Percentiles rank a stretch among this genome's conserved stretches.
phyloP scores from a whole-genome alignment of 2,329 filamentous ascomycete genomes.

The Fonsecaea erecta region DNA sequence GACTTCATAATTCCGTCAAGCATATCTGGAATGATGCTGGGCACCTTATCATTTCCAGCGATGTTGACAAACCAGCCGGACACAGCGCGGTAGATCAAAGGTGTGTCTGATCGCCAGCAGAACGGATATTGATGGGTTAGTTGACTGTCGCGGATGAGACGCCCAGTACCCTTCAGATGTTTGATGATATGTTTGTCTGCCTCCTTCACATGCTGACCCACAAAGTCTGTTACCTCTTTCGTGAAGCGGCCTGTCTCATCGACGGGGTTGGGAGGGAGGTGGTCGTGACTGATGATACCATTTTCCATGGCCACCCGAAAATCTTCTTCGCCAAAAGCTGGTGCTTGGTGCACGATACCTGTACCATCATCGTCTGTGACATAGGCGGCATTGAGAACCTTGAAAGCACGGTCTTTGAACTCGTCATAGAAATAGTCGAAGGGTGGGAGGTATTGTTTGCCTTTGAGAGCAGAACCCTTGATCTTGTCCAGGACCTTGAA shows the following conservation, averaged over 20 bases:
- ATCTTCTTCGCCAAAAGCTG: slow-evolving; percentile 89
- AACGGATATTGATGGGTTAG: slow-evolving; percentile 84
- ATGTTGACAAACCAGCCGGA: slow-evolving; percentile 91
- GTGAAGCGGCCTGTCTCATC: slow-evolving; percentile 81
- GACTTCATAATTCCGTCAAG: slow-evolving; percentile 79
- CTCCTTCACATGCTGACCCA: slow-evolving; percentile 80
- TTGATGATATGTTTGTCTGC: slow-evolving; percentile 90
- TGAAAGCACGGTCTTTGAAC: slow-evolving; percentile 79
- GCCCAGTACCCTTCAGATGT: slow-evolving; percentile 73
- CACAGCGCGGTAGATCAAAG: slow-evolving; percentile 85
- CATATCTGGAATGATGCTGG: slow-evolving; percentile 73
- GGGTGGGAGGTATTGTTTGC: slow-evolving; percentile 79
- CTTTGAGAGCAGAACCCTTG: slow-evolving; percentile 77
- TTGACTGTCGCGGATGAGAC: slow-evolving; percentile 77
- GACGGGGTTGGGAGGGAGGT: slow-evolving; percentile 79
- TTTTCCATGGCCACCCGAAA: slow-evolving; percentile 75
- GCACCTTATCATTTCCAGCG: slow-evolving; percentile 53
- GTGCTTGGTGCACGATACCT: slow-evolving; percentile 85
- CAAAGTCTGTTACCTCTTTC: slow-evolving; percentile 72
- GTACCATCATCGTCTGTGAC: slow-evolving; percentile 84
- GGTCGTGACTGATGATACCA: slow-evolving; percentile 73
- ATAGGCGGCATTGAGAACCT: slow-evolving; percentile 76
- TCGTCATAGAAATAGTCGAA: slow-evolving; percentile 84
- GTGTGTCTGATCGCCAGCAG: slow-evolving; percentile 86
- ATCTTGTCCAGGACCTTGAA: slow-evolving; percentile 76